Base-by-base conservation (phyloP, 2,329 filamentous ascomycete species). In the Alternaria viburni region DNA sequence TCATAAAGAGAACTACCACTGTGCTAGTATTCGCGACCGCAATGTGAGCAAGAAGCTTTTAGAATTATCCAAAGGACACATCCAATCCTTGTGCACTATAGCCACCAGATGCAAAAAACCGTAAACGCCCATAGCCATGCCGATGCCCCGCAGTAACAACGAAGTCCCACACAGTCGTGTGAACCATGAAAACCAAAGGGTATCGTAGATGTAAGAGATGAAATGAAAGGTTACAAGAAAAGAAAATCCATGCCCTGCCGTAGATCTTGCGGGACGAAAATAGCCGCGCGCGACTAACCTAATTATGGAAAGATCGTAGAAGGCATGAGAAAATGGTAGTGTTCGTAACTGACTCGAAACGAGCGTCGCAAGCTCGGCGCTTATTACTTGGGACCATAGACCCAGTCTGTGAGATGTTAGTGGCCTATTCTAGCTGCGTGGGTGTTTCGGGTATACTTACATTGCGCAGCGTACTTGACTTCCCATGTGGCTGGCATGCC, bases 391-490 rank as follows among this genome's bases (percentile, higher is more conserved):
- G 70, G 68, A 17, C 77, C 80, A 66, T 81, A 84, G 56, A 84
- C 81, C 83, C 82, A 85, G 69, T 85, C 67, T 69, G 36, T 9
- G n/a, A 56, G 15, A 21, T 15, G 41, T 69, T 36, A 69, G 64
- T 54, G 28, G n/a, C 19, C 23, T 44, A 45, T 11, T 19, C n/a
- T 47, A 9, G 49, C 6, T 32, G 23, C 15, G 19, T 23, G 12
- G 6, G 5, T 13, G 32, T 58, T 54, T 49, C 15, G 12, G 43
- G 3, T 30, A 13, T 13, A 69, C 71, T 62, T 65, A 74, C 71
- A 74, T 56, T 77, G 74, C 3, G 84, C 81, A 5, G 81, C 78
- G 67, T 86, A 86, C 26, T 79, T 76, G 15, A 83, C 80, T 59
- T 81, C 75, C 57, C 81, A 79, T 6, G 63, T 50, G 6, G 55